Percentiles rank a stretch among this genome's conserved stretches.
phyloP scores from a whole-genome alignment of 495 filamentous ascomycete species.

The Stereocaulon alpinum region DNA sequence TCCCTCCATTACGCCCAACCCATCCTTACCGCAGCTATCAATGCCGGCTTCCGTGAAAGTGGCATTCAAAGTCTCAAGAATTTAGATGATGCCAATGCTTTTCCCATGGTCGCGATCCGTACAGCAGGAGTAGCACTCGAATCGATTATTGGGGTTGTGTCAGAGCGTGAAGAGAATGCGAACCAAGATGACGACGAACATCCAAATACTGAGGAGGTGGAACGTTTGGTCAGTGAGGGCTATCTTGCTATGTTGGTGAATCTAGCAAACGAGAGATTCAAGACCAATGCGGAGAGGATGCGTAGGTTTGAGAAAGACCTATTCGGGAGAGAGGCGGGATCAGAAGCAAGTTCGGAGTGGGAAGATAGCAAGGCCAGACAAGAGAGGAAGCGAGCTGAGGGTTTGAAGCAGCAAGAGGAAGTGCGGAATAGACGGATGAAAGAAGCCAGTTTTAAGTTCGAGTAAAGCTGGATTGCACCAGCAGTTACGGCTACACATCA shows the following conservation, averaged over 20 bases:
- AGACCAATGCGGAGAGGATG: constrained; percentile 60
- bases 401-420: constrained; percentile 35
- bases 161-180: constrained; percentile 24
- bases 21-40: constrained; percentile 60
- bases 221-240: constrained; percentile 39
- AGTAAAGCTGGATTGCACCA: too few relatives aligned
- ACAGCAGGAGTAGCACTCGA: constrained; percentile 72
- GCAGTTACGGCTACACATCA: too few relatives aligned
- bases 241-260: constrained; percentile 54
- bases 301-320: constrained; percentile 45
- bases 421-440: neutral
- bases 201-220: constrained; percentile 25
- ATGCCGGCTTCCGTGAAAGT: constrained; percentile 81
- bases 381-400: constrained; percentile 53
- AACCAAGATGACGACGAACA: constrained; percentile 20
- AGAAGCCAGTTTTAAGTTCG: too few relatives aligned
- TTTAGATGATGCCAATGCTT: constrained; percentile 33
- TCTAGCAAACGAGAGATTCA: constrained; percentile 68
- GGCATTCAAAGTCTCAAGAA: constrained; percentile 46
- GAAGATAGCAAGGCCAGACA: constrained; percentile 47
- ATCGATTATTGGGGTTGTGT: constrained; percentile 52
- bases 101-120: constrained; percentile 72
- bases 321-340: constrained; percentile 26
- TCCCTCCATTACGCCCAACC: constrained; percentile 60
- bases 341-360: constrained; percentile 31